Evolutionary conservation across 768 basidiomycete genomes (phyloP).

Genomic region (Infundibulicybe gibba): DNA sequence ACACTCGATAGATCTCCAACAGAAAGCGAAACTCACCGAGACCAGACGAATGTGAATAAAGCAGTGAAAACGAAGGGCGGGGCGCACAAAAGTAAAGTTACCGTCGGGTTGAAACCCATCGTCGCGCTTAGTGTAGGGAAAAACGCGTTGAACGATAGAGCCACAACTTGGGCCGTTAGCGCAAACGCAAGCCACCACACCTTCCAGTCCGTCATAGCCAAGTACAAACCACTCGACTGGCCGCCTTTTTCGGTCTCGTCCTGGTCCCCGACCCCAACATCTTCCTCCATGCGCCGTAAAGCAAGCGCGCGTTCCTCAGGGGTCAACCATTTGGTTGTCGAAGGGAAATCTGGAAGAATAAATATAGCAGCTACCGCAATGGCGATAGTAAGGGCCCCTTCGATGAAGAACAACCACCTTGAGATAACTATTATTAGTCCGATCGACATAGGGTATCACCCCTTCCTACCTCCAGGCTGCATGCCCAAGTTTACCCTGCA

Average conservation of each 20-base stretch:
- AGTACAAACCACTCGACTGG: constrained; percentile 43
- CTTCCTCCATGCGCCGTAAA: constrained; percentile 62
- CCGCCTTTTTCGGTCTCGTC: constrained; percentile 34
- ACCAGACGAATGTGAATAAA: constrained; percentile 49
- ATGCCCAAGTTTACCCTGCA: constrained; percentile 74
- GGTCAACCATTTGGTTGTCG: constrained; percentile 61
- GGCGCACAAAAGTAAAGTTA: constrained; percentile 72
- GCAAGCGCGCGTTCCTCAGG: constrained; percentile 60
- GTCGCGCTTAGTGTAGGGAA: constrained; percentile 77
- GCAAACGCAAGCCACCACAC: constrained; percentile 79
- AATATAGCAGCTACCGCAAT: constrained; percentile 55
- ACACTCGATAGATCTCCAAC: background rate
- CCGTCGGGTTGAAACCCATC: constrained; percentile 62
- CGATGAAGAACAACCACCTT: constrained; percentile 79
- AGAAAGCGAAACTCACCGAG: constrained; percentile 33
- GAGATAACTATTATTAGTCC: background rate
- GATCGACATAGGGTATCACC: background rate
- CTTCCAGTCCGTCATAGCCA: constrained; percentile 78
- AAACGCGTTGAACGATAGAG: constrained; percentile 74
- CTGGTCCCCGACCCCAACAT: constrained; percentile 50
- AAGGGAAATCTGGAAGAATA: constrained; percentile 81
- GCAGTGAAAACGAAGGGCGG: constrained; percentile 78
- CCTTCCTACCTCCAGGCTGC: constrained; percentile 69
- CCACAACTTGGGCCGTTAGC: constrained; percentile 54
- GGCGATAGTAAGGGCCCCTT: constrained; percentile 61